These are phyloP conservation scores for Eucalyptus victrix DNA, from an alignment of 345 rosid genomes.

Conservation along the genomic window DNA sequence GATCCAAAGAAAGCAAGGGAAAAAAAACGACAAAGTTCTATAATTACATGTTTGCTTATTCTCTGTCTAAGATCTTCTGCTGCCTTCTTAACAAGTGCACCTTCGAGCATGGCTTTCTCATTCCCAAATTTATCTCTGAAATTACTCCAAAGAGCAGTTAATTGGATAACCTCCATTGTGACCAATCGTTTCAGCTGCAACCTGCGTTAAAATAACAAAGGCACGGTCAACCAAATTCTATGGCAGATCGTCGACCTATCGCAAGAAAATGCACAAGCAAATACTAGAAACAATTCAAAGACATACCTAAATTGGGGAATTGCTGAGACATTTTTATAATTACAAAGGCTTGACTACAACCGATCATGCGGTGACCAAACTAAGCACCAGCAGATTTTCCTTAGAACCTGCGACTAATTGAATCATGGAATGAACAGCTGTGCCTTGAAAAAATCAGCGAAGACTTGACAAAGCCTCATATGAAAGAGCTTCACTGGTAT, in stretches of 20 bases:
- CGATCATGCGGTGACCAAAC: conserved; percentile 59
- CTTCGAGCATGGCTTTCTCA: too few species aligned
- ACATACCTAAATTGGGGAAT: conserved; percentile 58
- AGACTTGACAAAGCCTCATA: neutral
- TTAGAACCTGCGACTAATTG: conserved; percentile 27
- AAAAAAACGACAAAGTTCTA: neutral
- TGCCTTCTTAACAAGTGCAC: too few species aligned
- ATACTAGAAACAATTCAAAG: neutral
- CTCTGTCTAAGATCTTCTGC: too few species aligned
- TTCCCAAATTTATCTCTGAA: too few species aligned
- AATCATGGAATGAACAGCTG: neutral
- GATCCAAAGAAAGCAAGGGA: neutral
- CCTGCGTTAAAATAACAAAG: conserved; percentile 9
- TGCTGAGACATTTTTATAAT: conserved; percentile 67
- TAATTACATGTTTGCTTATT: too few species aligned
- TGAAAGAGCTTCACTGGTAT: conserved; percentile 32
- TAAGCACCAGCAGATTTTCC: conserved; percentile 85
- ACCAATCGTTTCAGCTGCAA: conserved; percentile 71
- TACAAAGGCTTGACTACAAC: conserved; percentile 68
- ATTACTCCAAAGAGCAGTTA: conserved; percentile 45
- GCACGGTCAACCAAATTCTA: neutral
- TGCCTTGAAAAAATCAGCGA: neutral
- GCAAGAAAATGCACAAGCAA: neutral
- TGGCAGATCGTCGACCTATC: neutral
- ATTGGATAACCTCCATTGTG: conserved; percentile 91